phyloP scores from a whole-genome alignment of 495 filamentous ascomycete genomes.

The Chlorociboria aeruginascens region DNA sequence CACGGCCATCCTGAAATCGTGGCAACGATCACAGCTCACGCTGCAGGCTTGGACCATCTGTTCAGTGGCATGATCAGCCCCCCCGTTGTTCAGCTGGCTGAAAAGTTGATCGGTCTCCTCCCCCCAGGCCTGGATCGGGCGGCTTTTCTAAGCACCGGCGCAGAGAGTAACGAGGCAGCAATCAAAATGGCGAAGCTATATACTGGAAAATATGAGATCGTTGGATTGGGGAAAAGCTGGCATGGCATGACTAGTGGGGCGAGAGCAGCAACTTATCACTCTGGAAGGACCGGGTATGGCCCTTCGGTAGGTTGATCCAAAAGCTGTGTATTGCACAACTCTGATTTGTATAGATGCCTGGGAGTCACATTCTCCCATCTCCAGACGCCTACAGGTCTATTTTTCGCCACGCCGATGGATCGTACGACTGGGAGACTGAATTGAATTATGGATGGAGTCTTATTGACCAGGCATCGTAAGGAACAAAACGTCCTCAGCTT shows the following conservation, averaged over 20 bases:
- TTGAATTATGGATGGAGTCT: conserved; percentile 60
- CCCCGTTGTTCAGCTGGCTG: conserved; percentile 34
- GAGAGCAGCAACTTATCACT: conserved; percentile 32
- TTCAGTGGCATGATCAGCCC: conserved; percentile 30
- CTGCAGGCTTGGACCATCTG: conserved; percentile 28
- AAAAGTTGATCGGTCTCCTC: conserved; percentile 27
- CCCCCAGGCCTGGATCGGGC: conserved; percentile 28
- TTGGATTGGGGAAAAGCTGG: conserved; percentile 39
- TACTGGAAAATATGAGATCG: conserved; percentile 45
- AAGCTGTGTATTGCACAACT: conserved; percentile 54
- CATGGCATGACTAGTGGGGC: conserved; percentile 39
- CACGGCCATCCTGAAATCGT: conserved; percentile 32
- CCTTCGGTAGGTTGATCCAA: conserved; percentile 42
- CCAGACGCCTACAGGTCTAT: conserved; percentile 42
- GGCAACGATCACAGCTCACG: conserved; percentile 25
- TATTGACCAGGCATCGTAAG: conserved; percentile 49
- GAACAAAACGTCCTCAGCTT: no score
- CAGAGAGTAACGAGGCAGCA: conserved; percentile 54
- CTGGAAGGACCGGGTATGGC: conserved; percentile 32
- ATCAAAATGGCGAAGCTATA: conserved; percentile 49
- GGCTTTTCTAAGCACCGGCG: conserved; percentile 47
- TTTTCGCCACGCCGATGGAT: conserved; percentile 28
- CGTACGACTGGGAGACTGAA: conserved; percentile 43
- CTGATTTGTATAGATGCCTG: conserved; percentile 46
- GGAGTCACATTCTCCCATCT: conserved; percentile 45